A percentile compares a stretch with the other conserved stretches of the same genome.
phyloP scores from a whole-genome alignment of 2,329 filamentous ascomycete species.

The Epichloe elymi region DNA sequence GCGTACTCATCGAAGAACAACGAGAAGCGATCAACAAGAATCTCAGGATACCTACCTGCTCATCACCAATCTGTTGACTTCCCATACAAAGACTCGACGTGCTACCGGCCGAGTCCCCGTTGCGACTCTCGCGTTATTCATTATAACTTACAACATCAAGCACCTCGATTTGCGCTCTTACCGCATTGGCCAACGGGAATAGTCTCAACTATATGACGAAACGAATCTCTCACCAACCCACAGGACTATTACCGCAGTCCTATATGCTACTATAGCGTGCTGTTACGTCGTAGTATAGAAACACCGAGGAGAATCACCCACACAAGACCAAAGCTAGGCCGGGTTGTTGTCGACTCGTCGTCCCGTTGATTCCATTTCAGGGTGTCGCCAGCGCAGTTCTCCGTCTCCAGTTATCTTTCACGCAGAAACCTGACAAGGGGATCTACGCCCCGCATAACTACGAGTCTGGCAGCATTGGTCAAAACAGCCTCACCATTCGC shows the following conservation, averaged over 20 bases:
- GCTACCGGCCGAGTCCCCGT: not conserved
- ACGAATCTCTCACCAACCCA: not conserved
- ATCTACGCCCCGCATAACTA: not conserved
- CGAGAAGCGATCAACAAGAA: not conserved
- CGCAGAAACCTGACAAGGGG: no score
- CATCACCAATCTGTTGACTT: not conserved
- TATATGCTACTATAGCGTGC: not conserved
- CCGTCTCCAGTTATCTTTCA: no score
- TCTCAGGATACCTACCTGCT: not conserved
- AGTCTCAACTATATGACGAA: not conserved
- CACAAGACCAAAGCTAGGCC: not conserved
- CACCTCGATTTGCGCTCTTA: not conserved
- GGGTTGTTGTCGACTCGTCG: not conserved
- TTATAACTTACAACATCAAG: not conserved
- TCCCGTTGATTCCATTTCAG: not conserved
- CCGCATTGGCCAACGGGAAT: not conserved
- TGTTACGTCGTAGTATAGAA: not conserved
- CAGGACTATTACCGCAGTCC: not conserved
- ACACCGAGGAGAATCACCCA: not conserved
- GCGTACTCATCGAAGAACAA: not conserved
- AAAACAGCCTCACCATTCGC: not conserved
- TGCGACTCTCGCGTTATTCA: not conserved
- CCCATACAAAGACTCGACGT: not conserved
- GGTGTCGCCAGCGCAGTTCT: no score
- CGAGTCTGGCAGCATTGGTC: not conserved